Base-by-base conservation (phyloP, 768 basidiomycete genomes). In the Clavaria fumosa region DNA sequence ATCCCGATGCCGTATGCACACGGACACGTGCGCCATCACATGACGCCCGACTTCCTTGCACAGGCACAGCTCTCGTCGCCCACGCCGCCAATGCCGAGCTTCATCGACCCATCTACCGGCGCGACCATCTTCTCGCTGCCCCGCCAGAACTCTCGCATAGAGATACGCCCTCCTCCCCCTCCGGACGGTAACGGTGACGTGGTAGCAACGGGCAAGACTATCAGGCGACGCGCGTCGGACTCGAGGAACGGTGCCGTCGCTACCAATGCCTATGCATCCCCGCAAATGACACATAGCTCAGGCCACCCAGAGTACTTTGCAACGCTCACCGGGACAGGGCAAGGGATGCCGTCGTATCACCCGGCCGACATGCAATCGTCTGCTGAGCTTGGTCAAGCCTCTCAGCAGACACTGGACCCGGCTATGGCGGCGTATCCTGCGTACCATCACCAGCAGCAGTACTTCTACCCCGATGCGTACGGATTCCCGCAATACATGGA, bases 111-210 rank as follows among this genome's bases (percentile, higher is more conserved):
- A 5, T 44, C 66, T 6, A 75, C 75, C 23, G 78, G 76, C 17
- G 62, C 64, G 10, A 70, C 80, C n/a, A 69, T 84, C 17, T 84
- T 85, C 52, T 64, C 76, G 3, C 72, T 78, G 49, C 77, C 81
- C 23, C 70, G 80, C 14, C 73, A 79, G 52, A 70, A 68, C 40
- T 69, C 73, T 15, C 76, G 80, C 34, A 57, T 85, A 39, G 75
- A 81, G 55, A 85, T 85, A 35, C 77, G 81, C 41, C 70, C 78
- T 9, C 81, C 66, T 36, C 77, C 82, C 41, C 70, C 78, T 9
- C 81, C 66, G 2, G 52, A 43, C 15, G 54, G 55, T 32, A 43
- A 50, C 24, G 36, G 50, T 5, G 51, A 52, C 27, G 47, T 49
- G 31, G 59, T 50, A 37, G 39, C 51, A 35, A 48, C 54, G 33